Base-by-base conservation (phyloP, 495 filamentous ascomycete genomes). In the Xylaria palmicola region DNA sequence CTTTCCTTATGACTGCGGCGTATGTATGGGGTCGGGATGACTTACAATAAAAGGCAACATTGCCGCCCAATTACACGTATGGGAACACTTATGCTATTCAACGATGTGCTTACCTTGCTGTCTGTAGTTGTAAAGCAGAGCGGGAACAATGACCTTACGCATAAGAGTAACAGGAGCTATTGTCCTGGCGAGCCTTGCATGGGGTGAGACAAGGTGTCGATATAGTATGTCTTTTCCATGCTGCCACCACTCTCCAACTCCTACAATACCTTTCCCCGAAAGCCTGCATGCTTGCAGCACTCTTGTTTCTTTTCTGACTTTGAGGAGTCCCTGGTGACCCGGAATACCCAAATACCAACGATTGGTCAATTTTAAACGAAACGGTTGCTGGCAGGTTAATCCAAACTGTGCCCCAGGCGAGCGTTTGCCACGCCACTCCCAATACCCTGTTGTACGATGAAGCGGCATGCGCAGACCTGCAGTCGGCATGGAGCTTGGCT, bases 351-450 rank as follows among this genome's bases (percentile, higher is more conserved):
- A 19, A 17, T n/a, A 6, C n/a, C 3, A 2, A 59, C 2, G 12
- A 50, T 2, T 73, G 71, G 71, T 32, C 27, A 7, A 3, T 7
- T 4, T 60, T 73, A 8, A 73, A 73, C 62, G 6, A 15, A 5
- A 67, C 66, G 0, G 39, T 70, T 32, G 34, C 55, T 6, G 68
- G 68, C 15, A 52, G 59, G 8, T 51, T 72, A 1, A 68, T 74
- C 7, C 64, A 66, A 2, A 75, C 73, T 0, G 59, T 69, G 4
- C 78, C 79, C 6, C 30, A 78, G 19, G 79, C 62, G 1, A 58
- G 55, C 6, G 58, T 67, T 1, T 83, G 79, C 65, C 75, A 81
- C 58, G 26, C n/a, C 51, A 29, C 17, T 17, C 19, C 51, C 51
- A 20, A 40, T 39, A 13, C 17, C 19, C 34, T 9, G 9, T 39